These are phyloP conservation scores for Peterozyma xylosa DNA, from an alignment of 805 yeast species.

Conservation along the genomic window DNA sequence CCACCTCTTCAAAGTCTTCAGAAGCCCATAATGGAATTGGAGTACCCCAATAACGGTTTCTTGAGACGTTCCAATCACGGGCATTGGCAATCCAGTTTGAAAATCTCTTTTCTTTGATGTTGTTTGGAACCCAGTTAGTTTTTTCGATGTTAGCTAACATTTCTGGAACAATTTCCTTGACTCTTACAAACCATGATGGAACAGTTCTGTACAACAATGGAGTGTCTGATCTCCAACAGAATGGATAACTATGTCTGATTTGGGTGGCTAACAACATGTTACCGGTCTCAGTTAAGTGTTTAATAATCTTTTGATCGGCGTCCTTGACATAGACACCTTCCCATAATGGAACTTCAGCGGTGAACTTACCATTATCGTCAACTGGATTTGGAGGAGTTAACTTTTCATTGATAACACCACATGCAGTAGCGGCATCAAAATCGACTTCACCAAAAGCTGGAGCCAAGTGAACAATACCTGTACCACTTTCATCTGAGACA, in stretches of 20 bases:
- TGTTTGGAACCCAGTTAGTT: constrained; percentile 92
- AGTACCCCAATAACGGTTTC: constrained; percentile 99
- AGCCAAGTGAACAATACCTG: constrained; percentile 97
- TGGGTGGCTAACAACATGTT: constrained; percentile 70
- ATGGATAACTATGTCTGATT: constrained; percentile 93
- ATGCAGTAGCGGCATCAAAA: constrained; percentile 71
- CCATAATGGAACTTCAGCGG: constrained; percentile 64
- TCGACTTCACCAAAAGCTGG: constrained; percentile 99
- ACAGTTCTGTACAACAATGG: constrained; percentile 94
- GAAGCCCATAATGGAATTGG: constrained; percentile 98
- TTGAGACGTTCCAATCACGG: constrained; percentile 97
- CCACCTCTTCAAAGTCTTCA: constrained; percentile 87
- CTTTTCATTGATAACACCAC: constrained; percentile 67
- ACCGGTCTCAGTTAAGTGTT: constrained; percentile 71
- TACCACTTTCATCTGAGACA: constrained; percentile 93
- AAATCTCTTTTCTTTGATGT: constrained; percentile 90
- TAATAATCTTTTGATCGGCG: constrained; percentile 89
- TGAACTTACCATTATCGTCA: constrained; percentile 87
- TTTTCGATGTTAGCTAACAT: constrained; percentile 79
- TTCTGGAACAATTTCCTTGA: constrained; percentile 78
- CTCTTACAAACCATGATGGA: constrained; percentile 97
- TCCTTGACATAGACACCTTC: constrained; percentile 87
- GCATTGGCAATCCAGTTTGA: constrained; percentile 98
- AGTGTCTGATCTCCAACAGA: constrained; percentile 99
- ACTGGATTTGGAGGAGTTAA: constrained; percentile 86